These are phyloP conservation scores for Penicillium sp. DNA, from an alignment of 2,329 filamentous ascomycete genomes.

Conservation along the genomic window DNA sequence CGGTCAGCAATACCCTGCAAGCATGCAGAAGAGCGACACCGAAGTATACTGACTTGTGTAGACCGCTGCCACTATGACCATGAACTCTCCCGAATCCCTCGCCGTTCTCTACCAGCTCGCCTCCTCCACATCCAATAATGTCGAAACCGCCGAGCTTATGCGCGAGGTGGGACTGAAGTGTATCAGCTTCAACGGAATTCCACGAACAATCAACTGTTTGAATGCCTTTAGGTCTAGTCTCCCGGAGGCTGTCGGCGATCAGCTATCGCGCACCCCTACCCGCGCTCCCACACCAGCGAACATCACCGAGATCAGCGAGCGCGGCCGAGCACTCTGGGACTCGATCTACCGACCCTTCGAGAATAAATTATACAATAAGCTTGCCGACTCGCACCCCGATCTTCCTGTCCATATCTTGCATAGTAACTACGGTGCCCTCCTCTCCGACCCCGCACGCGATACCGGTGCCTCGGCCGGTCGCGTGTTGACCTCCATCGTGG, in stretches of 20 bases:
- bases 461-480: constrained; percentile 60
- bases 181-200: constrained; percentile 59
- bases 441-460: constrained; percentile 61
- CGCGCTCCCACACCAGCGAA: constrained; percentile 55
- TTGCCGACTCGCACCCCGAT: constrained; percentile 76
- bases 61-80: constrained; percentile 80
- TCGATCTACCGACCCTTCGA: constrained; percentile 76
- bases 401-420: constrained; percentile 77
- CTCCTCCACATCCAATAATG: constrained; percentile 20
- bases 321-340: constrained; percentile 70
- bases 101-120: constrained; percentile 19
- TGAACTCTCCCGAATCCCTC: constrained; percentile 75
- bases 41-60: constrained; percentile 33
- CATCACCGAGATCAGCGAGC: constrained; percentile 54
- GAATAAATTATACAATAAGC: constrained; percentile 67
- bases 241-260: constrained; percentile 54
- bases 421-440: constrained; percentile 70
- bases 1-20: constrained; percentile 45
- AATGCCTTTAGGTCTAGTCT: constrained; percentile 68
- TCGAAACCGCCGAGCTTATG: constrained; percentile 41
- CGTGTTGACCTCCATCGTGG: constrained; percentile 70
- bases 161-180: constrained; percentile 50
- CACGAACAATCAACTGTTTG: constrained; percentile 79
- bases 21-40: not conserved
- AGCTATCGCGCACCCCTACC: constrained; percentile 59